Evolutionary conservation across 306 rosid species (phyloP).

Genomic region (Morella rubra): DNA sequence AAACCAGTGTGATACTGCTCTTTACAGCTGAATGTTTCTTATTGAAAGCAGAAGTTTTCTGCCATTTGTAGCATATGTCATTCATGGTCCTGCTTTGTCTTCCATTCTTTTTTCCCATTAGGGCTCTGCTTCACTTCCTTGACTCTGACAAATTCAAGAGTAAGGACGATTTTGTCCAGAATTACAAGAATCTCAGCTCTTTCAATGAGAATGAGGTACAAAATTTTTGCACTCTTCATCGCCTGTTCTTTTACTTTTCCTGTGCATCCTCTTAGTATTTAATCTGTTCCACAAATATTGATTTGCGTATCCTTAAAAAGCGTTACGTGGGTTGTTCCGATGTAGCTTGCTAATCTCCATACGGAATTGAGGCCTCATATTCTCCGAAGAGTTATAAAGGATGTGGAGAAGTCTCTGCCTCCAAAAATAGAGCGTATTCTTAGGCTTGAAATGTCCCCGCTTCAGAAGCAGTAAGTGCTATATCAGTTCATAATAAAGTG

Average conservation of each 20-base stretch:
- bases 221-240: conserved; percentile 6
- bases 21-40: neutral
- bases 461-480: conserved; percentile 87
- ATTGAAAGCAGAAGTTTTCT: neutral
- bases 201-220: conserved; percentile 94
- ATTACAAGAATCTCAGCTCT: conserved; percentile 96
- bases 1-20: neutral
- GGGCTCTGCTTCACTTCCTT: conserved; percentile 99
- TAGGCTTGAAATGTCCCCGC: conserved; percentile 99
- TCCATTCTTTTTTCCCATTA: conserved; percentile 24
- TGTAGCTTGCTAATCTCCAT: conserved; percentile 95
- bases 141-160: conserved; percentile 82
- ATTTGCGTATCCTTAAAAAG: neutral
- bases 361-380: conserved; percentile 98
- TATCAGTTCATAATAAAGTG: conserved; percentile 13
- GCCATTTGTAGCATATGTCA: neutral
- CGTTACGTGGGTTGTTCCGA: conserved; percentile 11
- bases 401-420: conserved; percentile 98
- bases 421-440: conserved; percentile 98
- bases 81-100: neutral
- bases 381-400: conserved; percentile 96
- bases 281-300: neutral
- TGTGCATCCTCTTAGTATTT: neutral
- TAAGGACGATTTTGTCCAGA: conserved; percentile 95
- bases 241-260: neutral